Conservation (phyloP, 2,329 filamentous ascomycete species). For the Pseudogymnoascus sp. region DNA sequence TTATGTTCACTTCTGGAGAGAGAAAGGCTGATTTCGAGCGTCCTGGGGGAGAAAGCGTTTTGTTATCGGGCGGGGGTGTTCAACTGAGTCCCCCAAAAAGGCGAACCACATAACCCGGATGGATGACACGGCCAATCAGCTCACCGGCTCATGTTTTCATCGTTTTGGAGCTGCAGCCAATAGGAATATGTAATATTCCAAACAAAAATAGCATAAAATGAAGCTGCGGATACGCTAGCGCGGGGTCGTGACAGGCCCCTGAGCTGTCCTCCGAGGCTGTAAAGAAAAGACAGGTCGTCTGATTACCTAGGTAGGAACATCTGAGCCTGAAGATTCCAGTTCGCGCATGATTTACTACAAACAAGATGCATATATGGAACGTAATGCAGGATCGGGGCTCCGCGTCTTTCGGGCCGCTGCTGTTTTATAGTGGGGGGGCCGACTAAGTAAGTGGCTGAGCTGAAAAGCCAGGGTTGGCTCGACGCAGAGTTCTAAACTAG, state of each 20-base stretch:
- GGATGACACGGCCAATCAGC: not conserved
- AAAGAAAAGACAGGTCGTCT: not conserved
- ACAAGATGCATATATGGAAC: not conserved
- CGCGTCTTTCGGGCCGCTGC: not conserved
- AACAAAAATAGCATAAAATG: not conserved
- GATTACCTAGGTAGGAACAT: not conserved
- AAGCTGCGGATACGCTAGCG: not conserved
- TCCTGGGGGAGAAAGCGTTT: not conserved
- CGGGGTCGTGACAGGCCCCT: not conserved
- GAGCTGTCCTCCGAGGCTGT: not conserved
- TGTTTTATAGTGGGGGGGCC: not conserved
- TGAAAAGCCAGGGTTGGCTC: not conserved
- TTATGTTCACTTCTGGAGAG: not conserved
- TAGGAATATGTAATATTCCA: not conserved
- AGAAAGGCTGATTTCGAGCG: not conserved
- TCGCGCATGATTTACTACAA: not conserved
- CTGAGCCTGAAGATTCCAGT: not conserved
- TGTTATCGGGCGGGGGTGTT: not conserved
- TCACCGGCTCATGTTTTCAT: not conserved
- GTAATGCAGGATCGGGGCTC: not conserved
- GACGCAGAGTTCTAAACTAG: not conserved
- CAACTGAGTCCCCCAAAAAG: not conserved
- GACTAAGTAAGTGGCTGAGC: not conserved
- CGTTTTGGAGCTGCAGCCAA: not conserved
- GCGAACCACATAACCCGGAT: not conserved